Evolutionary conservation across 163 green algal genomes (phyloP).

Genomic region (Volvox carteri): DNA sequence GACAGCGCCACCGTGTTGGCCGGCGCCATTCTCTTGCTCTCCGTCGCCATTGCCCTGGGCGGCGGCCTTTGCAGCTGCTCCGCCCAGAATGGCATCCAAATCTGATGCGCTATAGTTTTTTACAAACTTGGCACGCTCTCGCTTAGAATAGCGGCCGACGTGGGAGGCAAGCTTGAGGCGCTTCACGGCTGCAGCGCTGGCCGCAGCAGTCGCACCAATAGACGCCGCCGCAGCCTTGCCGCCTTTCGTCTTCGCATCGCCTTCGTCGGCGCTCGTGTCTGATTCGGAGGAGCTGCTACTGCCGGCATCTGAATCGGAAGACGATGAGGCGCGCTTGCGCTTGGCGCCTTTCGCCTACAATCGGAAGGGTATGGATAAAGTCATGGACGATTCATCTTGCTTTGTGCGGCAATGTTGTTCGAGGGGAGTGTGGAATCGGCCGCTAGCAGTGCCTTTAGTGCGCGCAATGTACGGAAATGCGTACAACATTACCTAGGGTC

Average conservation of each 20-base stretch:
- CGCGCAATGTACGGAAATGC: too few species aligned
- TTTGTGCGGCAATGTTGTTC: too few species aligned
- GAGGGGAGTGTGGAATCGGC: too few species aligned
- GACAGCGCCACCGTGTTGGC: not conserved
- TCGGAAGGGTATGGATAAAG: too few species aligned
- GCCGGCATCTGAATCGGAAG: not conserved
- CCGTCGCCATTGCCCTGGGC: not conserved
- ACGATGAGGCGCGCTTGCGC: conserved; percentile 26
- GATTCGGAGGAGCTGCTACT: conserved; percentile 24
- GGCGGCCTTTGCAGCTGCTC: not conserved
- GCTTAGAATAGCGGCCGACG: conserved; percentile 77
- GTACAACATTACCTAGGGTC: too few species aligned
- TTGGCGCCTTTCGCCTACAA: conserved; percentile 41
- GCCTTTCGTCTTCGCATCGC: not conserved
- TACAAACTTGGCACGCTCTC: conserved; percentile 82
- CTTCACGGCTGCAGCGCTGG: not conserved
- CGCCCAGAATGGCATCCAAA: conserved; percentile 84
- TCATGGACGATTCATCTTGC: too few species aligned
- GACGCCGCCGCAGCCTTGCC: not conserved
- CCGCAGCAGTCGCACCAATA: not conserved
- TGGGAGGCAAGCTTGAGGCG: conserved; percentile 74
- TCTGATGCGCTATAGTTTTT: conserved; percentile 81
- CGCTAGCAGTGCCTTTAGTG: too few species aligned
- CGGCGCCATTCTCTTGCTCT: not conserved
- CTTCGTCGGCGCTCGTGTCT: conserved; percentile 1